phyloP scores from a whole-genome alignment of 345 rosid genomes.

The Lepidium sativum region DNA sequence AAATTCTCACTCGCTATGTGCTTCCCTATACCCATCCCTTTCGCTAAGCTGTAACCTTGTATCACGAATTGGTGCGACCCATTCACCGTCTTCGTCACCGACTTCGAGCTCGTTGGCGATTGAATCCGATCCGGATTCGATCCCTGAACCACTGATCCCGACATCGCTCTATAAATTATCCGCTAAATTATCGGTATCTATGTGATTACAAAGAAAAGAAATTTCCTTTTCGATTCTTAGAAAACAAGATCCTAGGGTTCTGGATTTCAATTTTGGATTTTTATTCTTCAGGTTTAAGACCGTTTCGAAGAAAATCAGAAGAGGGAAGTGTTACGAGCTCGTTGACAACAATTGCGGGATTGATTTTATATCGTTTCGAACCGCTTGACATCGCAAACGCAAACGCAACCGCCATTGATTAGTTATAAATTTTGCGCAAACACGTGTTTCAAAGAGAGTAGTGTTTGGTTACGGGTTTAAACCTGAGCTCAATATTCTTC shows the following conservation, averaged over 20 bases:
- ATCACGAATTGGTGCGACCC: slow-evolving; percentile 80
- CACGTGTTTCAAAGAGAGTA: background rate
- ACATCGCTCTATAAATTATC: slow-evolving; percentile 10
- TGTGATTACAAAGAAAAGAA: background rate
- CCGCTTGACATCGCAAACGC: too few relatives aligned
- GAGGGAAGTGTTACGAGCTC: background rate
- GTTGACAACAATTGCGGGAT: too few relatives aligned
- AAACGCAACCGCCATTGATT: too few relatives aligned
- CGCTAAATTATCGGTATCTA: background rate
- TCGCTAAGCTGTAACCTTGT: slow-evolving; percentile 75
- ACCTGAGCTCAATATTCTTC: background rate
- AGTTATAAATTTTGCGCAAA: too few relatives aligned
- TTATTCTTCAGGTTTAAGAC: background rate
- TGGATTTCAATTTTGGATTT: background rate
- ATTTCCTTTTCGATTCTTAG: background rate
- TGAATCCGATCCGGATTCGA: slow-evolving; percentile 21
- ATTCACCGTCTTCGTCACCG: slow-evolving; percentile 69
- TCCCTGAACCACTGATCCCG: slow-evolving; percentile 13
- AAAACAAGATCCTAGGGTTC: slow-evolving; percentile 23
- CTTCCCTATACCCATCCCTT: slow-evolving; percentile 83
- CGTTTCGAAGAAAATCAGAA: background rate
- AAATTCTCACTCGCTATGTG: slow-evolving; percentile 75
- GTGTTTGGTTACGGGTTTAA: slow-evolving; percentile 14
- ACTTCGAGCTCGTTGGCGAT: slow-evolving; percentile 46
- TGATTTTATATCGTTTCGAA: too few relatives aligned